Evolutionary conservation across 2,329 filamentous ascomycete species (phyloP).

Genomic region (Fusarium brachygibbosum): DNA sequence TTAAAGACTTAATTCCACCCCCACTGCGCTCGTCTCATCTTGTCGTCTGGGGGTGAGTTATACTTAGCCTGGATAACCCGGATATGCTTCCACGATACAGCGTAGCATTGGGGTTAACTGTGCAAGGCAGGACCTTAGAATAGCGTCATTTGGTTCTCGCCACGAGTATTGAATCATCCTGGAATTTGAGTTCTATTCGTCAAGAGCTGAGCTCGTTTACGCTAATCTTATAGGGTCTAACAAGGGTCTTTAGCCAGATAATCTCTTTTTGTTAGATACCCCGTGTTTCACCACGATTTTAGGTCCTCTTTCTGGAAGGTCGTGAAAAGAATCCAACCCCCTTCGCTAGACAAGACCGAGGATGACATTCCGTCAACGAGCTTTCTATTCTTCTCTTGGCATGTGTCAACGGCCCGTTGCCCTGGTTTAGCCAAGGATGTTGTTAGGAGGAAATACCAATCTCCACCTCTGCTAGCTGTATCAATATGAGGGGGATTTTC

Average conservation of each 20-base stretch:
- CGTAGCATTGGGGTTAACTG: constrained; percentile 12
- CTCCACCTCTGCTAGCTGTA: not conserved
- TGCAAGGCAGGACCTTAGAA: not conserved
- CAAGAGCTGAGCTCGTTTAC: not conserved
- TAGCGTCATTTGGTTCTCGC: not conserved
- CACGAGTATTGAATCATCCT: not conserved
- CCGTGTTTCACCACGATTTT: constrained; percentile 14
- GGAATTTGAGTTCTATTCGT: not conserved
- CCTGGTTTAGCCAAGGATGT: constrained; percentile 1
- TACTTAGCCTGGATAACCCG: constrained; percentile 7
- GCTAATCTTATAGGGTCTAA: not conserved
- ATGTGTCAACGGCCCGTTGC: constrained; percentile 17
- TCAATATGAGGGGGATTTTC: not conserved
- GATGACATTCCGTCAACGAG: not conserved
- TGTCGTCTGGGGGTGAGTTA: not conserved
- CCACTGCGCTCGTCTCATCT: constrained; percentile 13
- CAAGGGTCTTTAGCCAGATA: not conserved
- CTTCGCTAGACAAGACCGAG: constrained; percentile 2
- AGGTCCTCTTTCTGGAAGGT: constrained; percentile 26
- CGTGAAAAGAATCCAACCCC: constrained; percentile 5
- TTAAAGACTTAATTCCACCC: not conserved
- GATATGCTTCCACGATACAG: constrained; percentile 19
- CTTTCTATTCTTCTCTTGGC: constrained; percentile 10
- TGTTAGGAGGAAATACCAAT: not conserved
- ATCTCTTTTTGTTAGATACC: constrained; percentile 9